Base-by-base conservation (phyloP, 768 basidiomycete species). In the Hypholoma fasciculare region DNA sequence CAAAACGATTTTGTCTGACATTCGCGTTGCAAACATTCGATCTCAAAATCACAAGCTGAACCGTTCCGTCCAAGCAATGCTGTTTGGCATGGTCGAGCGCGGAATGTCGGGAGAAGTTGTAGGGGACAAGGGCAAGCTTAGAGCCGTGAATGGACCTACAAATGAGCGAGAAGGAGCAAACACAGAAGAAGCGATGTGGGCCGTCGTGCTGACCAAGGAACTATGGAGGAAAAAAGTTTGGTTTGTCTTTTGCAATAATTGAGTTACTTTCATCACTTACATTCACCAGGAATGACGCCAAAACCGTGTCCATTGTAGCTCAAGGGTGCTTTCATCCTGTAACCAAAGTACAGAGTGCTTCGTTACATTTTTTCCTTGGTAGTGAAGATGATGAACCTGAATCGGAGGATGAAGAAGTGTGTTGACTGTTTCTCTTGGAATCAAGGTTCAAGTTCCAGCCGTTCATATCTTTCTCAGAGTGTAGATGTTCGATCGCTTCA, bases 351-450 rank as follows among this genome's bases (percentile, higher is more conserved):
- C 96, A 98, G 71, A 93, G 86, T 59, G 94, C 94, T 2, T 92
- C 95, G 1, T 74, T 96, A 14, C 94, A 98, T 74, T 99, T 98
- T 77, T 99, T 98, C 79, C 84, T 99, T n/a, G 93, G 93, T 4
- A 85, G 82, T 56, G 92, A 93, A 43, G 87, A 93, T 19, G 87
- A 88, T 17, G 81, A 82, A 54, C 87, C 86, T 40, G 86, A 89
- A 58, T 87, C 84, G 44, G 88, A 88, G 46, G 84, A 88, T 23
- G 23, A 23, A 1, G 91, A 90, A 61, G 88, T 49, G 5, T 26
- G 55, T 49, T 89, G 42, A 84, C 30, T 86, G 13, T 23, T 79
- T 80, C 40, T 17, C 66, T 61, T 51, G 4, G 2, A 13, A 20
- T 17, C 2, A 11, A 7, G 17, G 16, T 30, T 42, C 4, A n/a